phyloP scores from a whole-genome alignment of 2,329 filamentous ascomycete species.

The Aspergillus amoenus region DNA sequence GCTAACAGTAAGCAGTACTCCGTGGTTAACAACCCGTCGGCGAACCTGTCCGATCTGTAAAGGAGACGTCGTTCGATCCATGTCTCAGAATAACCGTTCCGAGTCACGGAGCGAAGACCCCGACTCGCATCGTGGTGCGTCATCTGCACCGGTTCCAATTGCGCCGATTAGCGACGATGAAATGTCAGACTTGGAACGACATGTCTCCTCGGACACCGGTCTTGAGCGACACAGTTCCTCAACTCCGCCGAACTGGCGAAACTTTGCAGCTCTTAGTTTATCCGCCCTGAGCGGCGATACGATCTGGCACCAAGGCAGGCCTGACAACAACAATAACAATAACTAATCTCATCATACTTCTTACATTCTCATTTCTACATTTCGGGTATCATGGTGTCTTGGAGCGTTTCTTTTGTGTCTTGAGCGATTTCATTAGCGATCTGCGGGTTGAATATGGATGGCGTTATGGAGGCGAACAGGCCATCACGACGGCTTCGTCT shows the following conservation, averaged over 20 bases:
- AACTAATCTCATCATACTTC: conserved; percentile 26
- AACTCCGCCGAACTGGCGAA: conserved; percentile 43
- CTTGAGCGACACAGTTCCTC: conserved; percentile 33
- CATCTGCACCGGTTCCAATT: conserved; percentile 53
- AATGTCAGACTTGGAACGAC: conserved; percentile 46
- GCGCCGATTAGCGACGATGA: conserved; percentile 34
- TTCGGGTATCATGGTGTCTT: conserved; percentile 14
- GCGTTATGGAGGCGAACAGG: conserved; percentile 24
- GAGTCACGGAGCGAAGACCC: conserved; percentile 39
- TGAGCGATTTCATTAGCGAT: conserved; percentile 35
- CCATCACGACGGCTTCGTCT: neutral
- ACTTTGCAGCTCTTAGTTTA: conserved; percentile 44
- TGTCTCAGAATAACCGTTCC: conserved; percentile 49
- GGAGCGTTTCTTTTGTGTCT: conserved; percentile 11
- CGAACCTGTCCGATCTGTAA: conserved; percentile 99
- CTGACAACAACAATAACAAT: conserved; percentile 41
- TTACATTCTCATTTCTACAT: conserved; percentile 14
- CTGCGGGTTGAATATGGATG: conserved; percentile 19
- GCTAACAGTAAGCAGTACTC: conserved; percentile 62
- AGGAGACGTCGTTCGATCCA: conserved; percentile 77
- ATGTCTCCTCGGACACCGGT: conserved; percentile 32
- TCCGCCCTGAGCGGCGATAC: conserved; percentile 49
- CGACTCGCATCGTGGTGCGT: conserved; percentile 47
- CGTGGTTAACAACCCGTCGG: conserved; percentile 91
- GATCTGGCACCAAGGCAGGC: conserved; percentile 43